A percentile compares a stretch with the other conserved stretches of the same genome.
Conservation (phyloP, 208 protist genomes). For the Tritrichomonas foetus region DNA sequence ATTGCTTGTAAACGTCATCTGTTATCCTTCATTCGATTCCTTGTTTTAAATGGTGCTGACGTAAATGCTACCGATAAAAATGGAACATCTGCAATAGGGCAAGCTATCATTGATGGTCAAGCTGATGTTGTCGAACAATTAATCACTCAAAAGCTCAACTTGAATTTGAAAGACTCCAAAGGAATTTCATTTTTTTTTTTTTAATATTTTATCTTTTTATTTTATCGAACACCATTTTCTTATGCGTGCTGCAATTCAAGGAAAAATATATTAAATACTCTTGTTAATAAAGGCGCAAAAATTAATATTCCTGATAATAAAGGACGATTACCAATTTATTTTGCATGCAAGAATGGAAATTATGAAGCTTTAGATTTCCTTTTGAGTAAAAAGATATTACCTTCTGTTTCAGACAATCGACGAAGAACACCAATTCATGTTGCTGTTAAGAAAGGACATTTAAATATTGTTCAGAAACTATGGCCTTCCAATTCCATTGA, state of each 20-base stretch:
- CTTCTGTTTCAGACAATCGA: not conserved
- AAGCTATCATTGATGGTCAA: too few species aligned
- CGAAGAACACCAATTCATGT: not conserved
- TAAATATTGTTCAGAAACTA: not conserved
- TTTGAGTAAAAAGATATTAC: not conserved
- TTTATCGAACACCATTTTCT: constrained; percentile 38
- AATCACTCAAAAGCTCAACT: too few species aligned
- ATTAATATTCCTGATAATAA: not conserved
- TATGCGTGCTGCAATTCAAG: not conserved
- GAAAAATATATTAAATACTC: not conserved
- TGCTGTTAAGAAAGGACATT: not conserved
- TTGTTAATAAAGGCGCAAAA: not conserved
- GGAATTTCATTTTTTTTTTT: too few species aligned
- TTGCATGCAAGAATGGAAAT: not conserved
- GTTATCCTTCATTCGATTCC: too few species aligned
- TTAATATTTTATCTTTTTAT: too few species aligned
- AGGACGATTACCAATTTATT: not conserved
- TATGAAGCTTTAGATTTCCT: not conserved
- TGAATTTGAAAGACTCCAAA: too few species aligned
- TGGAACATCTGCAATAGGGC: too few species aligned
- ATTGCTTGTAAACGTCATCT: too few species aligned
- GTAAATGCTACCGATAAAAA: not conserved
- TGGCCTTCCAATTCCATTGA: too few species aligned
- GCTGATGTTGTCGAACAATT: too few species aligned
- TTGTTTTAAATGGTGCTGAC: not conserved